These are phyloP conservation scores for Penicillium maclennaniae DNA, from an alignment of 495 filamentous ascomycete genomes.

Conservation along the genomic window DNA sequence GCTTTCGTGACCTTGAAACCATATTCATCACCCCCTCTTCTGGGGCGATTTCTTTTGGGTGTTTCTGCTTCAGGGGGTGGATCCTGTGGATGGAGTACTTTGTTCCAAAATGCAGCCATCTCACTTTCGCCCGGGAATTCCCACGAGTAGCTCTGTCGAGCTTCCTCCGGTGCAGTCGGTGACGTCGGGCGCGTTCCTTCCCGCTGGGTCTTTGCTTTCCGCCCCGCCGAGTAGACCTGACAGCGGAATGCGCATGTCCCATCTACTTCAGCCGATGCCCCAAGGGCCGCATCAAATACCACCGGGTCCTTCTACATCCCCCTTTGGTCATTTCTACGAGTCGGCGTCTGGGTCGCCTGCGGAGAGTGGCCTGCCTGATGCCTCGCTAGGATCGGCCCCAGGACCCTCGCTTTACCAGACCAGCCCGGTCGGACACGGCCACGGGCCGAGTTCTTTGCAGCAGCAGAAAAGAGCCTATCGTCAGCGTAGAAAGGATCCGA, in stretches of 20 bases:
- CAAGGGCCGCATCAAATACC: conserved; percentile 23
- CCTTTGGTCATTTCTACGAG: conserved; percentile 41
- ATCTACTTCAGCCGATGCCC: conserved; percentile 41
- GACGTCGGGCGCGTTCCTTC: conserved; percentile 34
- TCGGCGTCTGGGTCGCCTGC: conserved; percentile 43
- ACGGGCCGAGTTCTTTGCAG: conserved; percentile 50
- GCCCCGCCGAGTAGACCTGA: conserved; percentile 44
- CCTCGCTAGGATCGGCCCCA: conserved; percentile 29
- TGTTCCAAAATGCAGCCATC: conserved; percentile 22
- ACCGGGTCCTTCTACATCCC: conserved; percentile 27
- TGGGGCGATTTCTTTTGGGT: background rate
- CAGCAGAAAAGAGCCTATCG: conserved; percentile 88
- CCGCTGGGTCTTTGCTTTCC: conserved; percentile 34
- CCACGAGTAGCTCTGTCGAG: conserved; percentile 31
- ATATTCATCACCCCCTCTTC: background rate
- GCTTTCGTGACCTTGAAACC: background rate
- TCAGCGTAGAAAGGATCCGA: conserved; percentile 92
- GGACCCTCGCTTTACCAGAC: conserved; percentile 44
- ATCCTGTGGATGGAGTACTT: conserved; percentile 1
- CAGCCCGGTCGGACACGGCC: conserved; percentile 39
- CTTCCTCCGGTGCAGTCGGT: conserved; percentile 41
- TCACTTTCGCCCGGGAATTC: conserved; percentile 16
- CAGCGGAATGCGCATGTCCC: conserved; percentile 44
- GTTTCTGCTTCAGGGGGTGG: background rate
- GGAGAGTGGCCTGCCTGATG: conserved; percentile 36